Evolutionary conservation across 2,329 filamentous ascomycete genomes (phyloP).

Genomic region (Trichoderma arundinaceum): DNA sequence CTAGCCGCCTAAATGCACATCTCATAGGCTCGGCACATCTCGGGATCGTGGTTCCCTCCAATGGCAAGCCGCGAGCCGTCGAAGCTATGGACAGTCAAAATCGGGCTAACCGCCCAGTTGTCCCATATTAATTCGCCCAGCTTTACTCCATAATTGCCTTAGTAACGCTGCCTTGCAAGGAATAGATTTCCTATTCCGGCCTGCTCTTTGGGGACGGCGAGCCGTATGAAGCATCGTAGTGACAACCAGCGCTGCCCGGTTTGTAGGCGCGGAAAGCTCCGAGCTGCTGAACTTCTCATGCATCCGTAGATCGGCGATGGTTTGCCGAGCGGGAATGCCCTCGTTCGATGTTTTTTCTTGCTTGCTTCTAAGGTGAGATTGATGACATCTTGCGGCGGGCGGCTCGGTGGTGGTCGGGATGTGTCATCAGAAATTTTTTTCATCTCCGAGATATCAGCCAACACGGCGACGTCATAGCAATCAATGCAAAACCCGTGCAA

Average conservation of each 20-base stretch:
- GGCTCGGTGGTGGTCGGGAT: constrained; percentile 25
- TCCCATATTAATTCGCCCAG: neutral
- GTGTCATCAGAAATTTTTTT: neutral
- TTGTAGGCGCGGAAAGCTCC: neutral
- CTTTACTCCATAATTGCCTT: neutral
- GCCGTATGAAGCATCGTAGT: neutral
- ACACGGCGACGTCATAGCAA: constrained; percentile 12
- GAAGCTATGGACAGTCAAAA: neutral
- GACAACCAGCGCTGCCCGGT: neutral
- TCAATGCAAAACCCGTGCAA: neutral
- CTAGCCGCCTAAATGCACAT: neutral
- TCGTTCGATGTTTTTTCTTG: constrained; percentile 13
- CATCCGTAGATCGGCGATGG: neutral
- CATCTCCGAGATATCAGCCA: constrained; percentile 17
- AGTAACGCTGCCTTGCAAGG: neutral
- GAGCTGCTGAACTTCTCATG: neutral
- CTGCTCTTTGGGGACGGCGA: neutral
- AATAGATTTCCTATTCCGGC: neutral
- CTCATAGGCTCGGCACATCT: constrained; percentile 19
- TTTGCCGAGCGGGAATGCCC: neutral
- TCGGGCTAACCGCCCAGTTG: too few relatives aligned
- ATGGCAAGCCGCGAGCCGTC: neutral
- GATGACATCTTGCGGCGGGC: constrained; percentile 7
- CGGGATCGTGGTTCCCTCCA: constrained; percentile 11
- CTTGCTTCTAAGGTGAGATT: neutral